Conservation (phyloP, 2,329 filamentous ascomycete species). For the Magnaporthiopsis incrustans region DNA sequence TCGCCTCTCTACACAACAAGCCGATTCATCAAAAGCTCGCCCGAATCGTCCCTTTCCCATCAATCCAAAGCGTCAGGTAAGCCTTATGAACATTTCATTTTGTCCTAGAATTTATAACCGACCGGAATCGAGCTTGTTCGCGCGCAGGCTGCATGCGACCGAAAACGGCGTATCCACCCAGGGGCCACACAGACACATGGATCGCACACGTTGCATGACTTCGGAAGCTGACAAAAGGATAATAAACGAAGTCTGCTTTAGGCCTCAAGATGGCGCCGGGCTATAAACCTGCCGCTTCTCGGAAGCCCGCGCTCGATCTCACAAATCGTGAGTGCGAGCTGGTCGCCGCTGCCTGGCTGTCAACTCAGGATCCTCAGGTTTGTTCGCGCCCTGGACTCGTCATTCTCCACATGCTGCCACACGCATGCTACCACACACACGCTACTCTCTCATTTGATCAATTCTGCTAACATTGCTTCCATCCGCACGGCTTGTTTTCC, state of each 20-base stretch:
- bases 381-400: background rate
- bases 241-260: background rate
- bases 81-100: too few species aligned
- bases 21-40: background rate
- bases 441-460: too few species aligned
- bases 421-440: background rate
- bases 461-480: background rate
- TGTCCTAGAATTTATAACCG: too few species aligned
- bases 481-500: background rate
- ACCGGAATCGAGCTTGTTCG: too few species aligned
- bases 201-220: background rate
- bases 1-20: background rate
- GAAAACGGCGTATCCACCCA: too few species aligned
- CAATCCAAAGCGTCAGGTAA: too few species aligned
- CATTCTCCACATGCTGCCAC: too few species aligned
- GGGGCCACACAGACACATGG: too few species aligned
- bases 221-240: background rate
- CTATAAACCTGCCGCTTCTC: background rate
- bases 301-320: background rate
- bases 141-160: too few species aligned
- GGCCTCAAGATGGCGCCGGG: background rate
- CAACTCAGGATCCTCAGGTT: slow-evolving; percentile 1
- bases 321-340: slow-evolving; percentile 5
- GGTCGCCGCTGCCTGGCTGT: slow-evolving; percentile 5
- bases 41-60: background rate